phyloP scores from a whole-genome alignment of 2,329 filamentous ascomycete genomes.

The Pseudohalonectria lignicola region DNA sequence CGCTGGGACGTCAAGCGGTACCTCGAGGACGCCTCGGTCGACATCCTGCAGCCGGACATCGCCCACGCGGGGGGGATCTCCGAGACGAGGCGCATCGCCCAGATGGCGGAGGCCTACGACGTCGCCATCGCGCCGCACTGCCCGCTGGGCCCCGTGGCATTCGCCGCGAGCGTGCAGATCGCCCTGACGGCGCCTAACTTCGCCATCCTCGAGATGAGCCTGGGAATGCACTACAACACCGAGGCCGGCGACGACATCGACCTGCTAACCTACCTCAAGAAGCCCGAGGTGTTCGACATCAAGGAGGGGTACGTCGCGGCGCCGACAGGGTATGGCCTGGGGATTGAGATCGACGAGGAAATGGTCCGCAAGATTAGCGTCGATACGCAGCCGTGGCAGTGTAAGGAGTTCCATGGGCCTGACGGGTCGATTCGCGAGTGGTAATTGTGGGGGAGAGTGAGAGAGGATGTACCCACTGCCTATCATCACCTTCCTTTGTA shows the following conservation, averaged over 20 bases:
- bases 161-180: slow-evolving; percentile 55
- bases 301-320: slow-evolving; percentile 44
- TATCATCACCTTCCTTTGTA: too few species aligned
- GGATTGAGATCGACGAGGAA: slow-evolving; percentile 55
- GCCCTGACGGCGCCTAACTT: slow-evolving; percentile 45
- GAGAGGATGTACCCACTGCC: too few species aligned
- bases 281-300: slow-evolving; percentile 47
- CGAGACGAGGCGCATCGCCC: slow-evolving; percentile 50
- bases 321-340: slow-evolving; percentile 41
- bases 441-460: too few species aligned
- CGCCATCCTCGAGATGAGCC: slow-evolving; percentile 57
- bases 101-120: slow-evolving; percentile 56
- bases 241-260: slow-evolving; percentile 33
- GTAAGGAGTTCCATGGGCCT: slow-evolving; percentile 45
- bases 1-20: slow-evolving; percentile 57
- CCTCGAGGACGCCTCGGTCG: slow-evolving; percentile 49
- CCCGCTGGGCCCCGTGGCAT: slow-evolving; percentile 53
- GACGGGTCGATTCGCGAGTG: slow-evolving; percentile 50
- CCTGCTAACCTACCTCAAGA: slow-evolving; percentile 48
- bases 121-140: slow-evolving; percentile 56
- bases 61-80: slow-evolving; percentile 54
- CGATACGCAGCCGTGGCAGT: slow-evolving; percentile 40
- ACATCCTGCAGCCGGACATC: slow-evolving; percentile 56
- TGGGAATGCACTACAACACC: slow-evolving; percentile 61
- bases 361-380: slow-evolving; percentile 40